Conservation (phyloP, 768 basidiomycete species). For the Pulveroboletus sp. region DNA sequence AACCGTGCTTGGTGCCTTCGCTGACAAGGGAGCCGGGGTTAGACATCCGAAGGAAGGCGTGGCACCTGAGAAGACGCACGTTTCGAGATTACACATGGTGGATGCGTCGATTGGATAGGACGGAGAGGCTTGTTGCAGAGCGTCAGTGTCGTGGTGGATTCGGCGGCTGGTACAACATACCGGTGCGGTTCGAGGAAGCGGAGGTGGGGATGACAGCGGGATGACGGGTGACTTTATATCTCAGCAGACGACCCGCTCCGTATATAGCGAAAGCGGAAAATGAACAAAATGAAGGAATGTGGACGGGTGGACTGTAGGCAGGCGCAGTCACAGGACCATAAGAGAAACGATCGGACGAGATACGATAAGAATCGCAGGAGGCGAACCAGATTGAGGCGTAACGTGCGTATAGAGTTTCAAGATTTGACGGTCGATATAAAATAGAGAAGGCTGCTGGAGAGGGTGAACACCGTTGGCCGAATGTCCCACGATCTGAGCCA, state of each 20-base stretch:
- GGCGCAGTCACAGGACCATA: slow-evolving; percentile 29
- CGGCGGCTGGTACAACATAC: slow-evolving; percentile 13
- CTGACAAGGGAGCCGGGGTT: slow-evolving; percentile 37
- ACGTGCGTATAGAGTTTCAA: slow-evolving; percentile 16
- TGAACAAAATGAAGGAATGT: slow-evolving; percentile 17
- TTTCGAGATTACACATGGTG: slow-evolving; percentile 53
- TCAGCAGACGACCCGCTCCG: slow-evolving; percentile 6
- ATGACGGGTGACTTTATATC: slow-evolving; percentile 31
- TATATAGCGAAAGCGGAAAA: slow-evolving; percentile 11
- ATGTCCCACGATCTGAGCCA: slow-evolving; percentile 3
- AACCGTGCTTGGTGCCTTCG: slow-evolving; percentile 71
- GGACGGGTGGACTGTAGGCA: slow-evolving; percentile 4
- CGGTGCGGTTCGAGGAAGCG: slow-evolving; percentile 8
- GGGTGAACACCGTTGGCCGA: neutral
- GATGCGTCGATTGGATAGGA: slow-evolving; percentile 8
- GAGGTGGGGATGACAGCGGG: slow-evolving; percentile 9
- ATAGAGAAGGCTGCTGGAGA: slow-evolving; percentile 6
- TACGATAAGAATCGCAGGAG: slow-evolving; percentile 25
- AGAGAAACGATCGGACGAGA: slow-evolving; percentile 29
- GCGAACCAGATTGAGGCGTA: slow-evolving; percentile 3
- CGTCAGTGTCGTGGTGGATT: slow-evolving; percentile 1
- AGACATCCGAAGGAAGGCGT: slow-evolving; percentile 16
- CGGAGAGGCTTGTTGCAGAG: slow-evolving; percentile 3
- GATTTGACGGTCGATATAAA: slow-evolving; percentile 19
- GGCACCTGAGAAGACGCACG: slow-evolving; percentile 35